Base-by-base conservation (phyloP, 352 stramenopile species). In the Pythium periplocum region DNA sequence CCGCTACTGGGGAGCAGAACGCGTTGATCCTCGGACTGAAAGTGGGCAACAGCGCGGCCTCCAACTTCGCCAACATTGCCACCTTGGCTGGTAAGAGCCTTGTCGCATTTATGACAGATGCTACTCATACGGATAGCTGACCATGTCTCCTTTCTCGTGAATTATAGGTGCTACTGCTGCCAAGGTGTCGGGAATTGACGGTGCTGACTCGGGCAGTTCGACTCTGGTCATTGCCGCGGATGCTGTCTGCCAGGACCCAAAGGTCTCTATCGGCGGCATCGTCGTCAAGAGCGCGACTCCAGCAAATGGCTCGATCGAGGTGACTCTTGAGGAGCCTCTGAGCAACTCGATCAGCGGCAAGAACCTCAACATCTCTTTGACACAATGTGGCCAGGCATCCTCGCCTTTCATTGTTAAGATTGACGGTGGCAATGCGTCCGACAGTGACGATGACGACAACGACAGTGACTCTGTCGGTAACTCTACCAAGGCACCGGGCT, bases 21-120 rank as follows among this genome's bases (percentile, higher is more conserved):
- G 51, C 75, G 10, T 36, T 93, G 36, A 59, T 89, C 36, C 60
- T 80, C 36, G 68, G 53, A 3, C 53, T 91, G 31, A 78, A 61
- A 32, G 75, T 91, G 35, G 83, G 57, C 10, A 70, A 73, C 51
- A 75, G 66, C 45, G 63, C 60, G 11, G 59, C 59, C 34, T 89
- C 80, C 43, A 76, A 71, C 45, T 72, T 76, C 33, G 62, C 54
- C 6, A 61, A 55, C 54, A 58, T 93, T 3, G 80, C 66, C 0
- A 75, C 55, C 6, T 73, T 91, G 41, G 55, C 60, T 11, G 60
- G 69, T 33, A 67, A 26, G 17, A 26, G 17, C 17, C 17, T 26
- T 26, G 17, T 26, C 17, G 17, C 17, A 26, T 26, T 26, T 26
- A 26, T 26, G 17, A 26, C 17, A 26, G 17, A 26, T 26, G 17